Conservation (phyloP, 129 eudicot species). For the Escallonia herrerae region DNA sequence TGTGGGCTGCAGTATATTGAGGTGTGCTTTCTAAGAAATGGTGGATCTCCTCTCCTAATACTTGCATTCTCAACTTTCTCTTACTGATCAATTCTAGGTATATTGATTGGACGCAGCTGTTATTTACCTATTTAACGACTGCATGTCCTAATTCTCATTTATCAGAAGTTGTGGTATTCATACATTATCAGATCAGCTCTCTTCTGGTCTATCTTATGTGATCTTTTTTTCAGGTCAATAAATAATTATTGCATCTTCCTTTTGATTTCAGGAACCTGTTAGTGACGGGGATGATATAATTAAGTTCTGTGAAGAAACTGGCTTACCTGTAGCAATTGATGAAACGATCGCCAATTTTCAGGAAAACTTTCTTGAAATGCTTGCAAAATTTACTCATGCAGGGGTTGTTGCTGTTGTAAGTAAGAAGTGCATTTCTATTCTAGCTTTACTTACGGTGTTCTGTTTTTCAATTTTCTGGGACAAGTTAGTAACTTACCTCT, state of each 20-base stretch:
- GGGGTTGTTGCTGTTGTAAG: constrained; percentile 83
- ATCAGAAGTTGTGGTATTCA: background rate
- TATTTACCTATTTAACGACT: background rate
- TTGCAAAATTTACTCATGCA: constrained; percentile 53
- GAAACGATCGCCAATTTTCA: constrained; percentile 66
- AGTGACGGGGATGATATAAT: constrained; percentile 59
- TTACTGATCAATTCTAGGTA: background rate
- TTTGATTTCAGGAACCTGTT: constrained; percentile 75
- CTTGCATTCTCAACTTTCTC: background rate
- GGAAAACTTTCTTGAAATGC: constrained; percentile 48
- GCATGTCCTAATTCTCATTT: background rate
- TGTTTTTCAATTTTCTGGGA: too few species aligned
- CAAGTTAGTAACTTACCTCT: background rate
- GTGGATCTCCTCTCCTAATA: background rate
- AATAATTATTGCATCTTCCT: background rate
- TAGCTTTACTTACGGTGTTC: background rate
- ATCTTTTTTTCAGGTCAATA: background rate
- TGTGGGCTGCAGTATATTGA: constrained; percentile 76
- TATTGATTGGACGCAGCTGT: background rate
- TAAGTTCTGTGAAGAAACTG: constrained; percentile 80
- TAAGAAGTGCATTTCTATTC: constrained; percentile 4
- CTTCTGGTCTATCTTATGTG: background rate
- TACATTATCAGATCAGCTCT: background rate
- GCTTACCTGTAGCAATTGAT: constrained; percentile 89
- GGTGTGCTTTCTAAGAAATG: constrained; percentile 29